These are phyloP conservation scores for Aciculosporium take DNA, from an alignment of 2,329 filamentous ascomycete species.

Conservation along the genomic window DNA sequence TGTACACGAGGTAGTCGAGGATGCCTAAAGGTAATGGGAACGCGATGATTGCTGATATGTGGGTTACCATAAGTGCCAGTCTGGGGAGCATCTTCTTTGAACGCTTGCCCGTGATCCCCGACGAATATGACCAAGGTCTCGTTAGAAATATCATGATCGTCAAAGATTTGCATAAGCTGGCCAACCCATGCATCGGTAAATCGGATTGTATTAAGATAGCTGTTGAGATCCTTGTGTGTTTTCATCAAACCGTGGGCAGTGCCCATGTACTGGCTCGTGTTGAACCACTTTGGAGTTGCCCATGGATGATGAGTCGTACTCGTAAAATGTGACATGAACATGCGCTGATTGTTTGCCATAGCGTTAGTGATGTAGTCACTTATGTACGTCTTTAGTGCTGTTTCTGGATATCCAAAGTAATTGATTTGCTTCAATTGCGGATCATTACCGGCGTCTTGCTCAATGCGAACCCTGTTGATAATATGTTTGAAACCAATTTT, in stretches of 20 bases:
- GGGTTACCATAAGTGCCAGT: constrained; percentile 18
- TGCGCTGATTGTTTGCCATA: constrained; percentile 14
- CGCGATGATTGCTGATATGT: constrained; percentile 19
- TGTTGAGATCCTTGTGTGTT: constrained; percentile 13
- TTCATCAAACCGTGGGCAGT: constrained; percentile 5
- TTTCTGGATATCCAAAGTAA: constrained; percentile 19
- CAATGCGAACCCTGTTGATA: constrained; percentile 9
- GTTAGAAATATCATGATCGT: constrained; percentile 18
- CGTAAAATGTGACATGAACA: constrained; percentile 20
- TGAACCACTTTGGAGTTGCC: constrained; percentile 12
- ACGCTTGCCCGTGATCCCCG: constrained; percentile 22
- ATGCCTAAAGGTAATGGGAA: constrained; percentile 19
- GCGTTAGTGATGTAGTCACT: constrained; percentile 15
- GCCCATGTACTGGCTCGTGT: constrained; percentile 13
- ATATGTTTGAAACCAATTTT: constrained; percentile 12
- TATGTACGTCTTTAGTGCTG: constrained; percentile 16
- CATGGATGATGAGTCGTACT: constrained; percentile 21
- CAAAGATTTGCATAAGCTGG: constrained; percentile 16
- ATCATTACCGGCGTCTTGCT: constrained; percentile 2
- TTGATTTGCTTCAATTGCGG: constrained; percentile 14
- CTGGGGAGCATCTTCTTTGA: constrained; percentile 17
- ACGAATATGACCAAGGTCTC: constrained; percentile 21
- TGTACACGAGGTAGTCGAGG: constrained; percentile 17
- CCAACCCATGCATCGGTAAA: constrained; percentile 20
- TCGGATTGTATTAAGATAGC: constrained; percentile 19